Conservation (phyloP, 1,284 basidiomycete species). For the Sporisorium exsertum region DNA sequence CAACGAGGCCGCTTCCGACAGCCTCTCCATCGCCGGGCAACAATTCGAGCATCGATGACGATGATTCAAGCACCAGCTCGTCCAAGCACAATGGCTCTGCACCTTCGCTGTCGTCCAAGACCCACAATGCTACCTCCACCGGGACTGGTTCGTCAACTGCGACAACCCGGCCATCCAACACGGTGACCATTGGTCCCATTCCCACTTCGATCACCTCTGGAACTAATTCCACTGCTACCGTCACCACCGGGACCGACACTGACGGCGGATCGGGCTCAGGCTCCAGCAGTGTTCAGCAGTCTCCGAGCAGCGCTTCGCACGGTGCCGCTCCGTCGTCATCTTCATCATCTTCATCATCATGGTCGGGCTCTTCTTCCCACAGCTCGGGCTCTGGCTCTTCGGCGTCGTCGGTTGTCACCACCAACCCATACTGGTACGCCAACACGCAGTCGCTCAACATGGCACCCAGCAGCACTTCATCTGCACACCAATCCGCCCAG, state of each 20-base stretch:
- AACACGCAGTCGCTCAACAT: slow-evolving; percentile 48
- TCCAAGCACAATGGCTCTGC: not conserved
- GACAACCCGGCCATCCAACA: not conserved
- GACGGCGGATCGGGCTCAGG: slow-evolving; percentile 18
- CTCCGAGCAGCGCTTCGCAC: slow-evolving; percentile 1
- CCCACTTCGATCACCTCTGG: slow-evolving; percentile 15
- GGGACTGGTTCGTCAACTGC: slow-evolving; percentile 10
- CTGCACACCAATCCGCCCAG: slow-evolving; percentile 4
- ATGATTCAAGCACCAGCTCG: not conserved
- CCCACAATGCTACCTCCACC: slow-evolving; percentile 1
- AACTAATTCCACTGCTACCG: not conserved
- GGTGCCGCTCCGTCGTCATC: not conserved
- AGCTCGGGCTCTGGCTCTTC: slow-evolving; percentile 12
- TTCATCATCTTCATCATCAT: slow-evolving; percentile 4
- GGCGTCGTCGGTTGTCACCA: slow-evolving; percentile 14
- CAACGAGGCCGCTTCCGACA: slow-evolving; percentile 4
- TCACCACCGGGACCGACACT: not conserved
- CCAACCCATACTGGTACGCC: slow-evolving; percentile 57
- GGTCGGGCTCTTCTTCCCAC: slow-evolving; percentile 22
- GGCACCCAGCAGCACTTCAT: slow-evolving; percentile 27
- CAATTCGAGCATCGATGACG: not conserved
- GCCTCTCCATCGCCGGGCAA: not conserved
- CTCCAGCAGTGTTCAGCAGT: slow-evolving; percentile 8
- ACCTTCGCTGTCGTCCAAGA: slow-evolving; percentile 1
- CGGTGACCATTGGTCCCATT: slow-evolving; percentile 12